These are phyloP conservation scores for Cymbopogon flexuosus DNA, from an alignment of 202 grass and related monocot species.

Conservation along the genomic window DNA sequence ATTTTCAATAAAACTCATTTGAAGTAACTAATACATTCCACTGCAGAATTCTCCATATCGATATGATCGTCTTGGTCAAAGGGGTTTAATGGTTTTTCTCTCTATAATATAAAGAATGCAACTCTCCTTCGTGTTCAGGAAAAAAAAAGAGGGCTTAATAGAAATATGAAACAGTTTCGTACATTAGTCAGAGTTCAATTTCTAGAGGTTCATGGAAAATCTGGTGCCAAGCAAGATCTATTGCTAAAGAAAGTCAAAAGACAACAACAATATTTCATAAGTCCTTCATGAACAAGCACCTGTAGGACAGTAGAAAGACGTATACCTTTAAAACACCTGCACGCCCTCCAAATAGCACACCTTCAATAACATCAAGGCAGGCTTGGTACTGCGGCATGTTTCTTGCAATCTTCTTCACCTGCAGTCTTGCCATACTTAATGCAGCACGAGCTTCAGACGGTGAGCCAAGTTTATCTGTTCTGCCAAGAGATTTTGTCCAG, in stretches of 20 bases:
- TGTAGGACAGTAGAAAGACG: not conserved
- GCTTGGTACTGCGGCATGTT: conserved; percentile 83
- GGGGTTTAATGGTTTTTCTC: too few species aligned
- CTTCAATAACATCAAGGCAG: conserved; percentile 83
- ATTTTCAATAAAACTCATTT: not conserved
- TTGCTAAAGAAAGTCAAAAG: not conserved
- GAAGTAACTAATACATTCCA: not conserved
- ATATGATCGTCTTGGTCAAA: not conserved
- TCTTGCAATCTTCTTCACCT: conserved; percentile 51
- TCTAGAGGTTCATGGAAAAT: not conserved
- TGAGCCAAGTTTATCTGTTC: conserved; percentile 72
- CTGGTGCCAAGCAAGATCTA: not conserved
- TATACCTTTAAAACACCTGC: conserved; percentile 79
- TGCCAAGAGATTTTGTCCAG: conserved; percentile 71
- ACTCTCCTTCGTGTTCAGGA: too few species aligned
- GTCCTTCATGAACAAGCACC: not conserved
- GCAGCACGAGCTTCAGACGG: conserved; percentile 72
- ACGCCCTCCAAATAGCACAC: conserved; percentile 69
- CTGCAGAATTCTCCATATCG: not conserved
- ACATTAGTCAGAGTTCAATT: not conserved
- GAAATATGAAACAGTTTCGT: not conserved
- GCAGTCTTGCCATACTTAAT: conserved; percentile 59
- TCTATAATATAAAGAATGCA: too few species aligned
- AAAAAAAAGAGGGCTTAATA: not conserved
- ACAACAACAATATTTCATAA: not conserved